Evolutionary conservation across 441 rosid genomes (phyloP).

Genomic region (Brassica balearica): DNA sequence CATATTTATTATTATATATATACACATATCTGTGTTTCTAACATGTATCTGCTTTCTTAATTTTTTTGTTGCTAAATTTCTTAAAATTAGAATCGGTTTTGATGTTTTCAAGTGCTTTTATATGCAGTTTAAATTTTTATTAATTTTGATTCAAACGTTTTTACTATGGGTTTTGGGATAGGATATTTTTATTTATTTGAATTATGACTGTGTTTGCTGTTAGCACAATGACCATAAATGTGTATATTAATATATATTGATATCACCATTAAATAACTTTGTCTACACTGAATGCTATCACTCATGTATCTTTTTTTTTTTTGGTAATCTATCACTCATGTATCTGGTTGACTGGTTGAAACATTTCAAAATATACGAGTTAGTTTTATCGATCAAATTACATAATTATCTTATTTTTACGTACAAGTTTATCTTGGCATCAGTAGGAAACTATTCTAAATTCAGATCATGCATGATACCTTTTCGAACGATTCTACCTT

Average conservation of each 20-base stretch:
- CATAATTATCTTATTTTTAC: background rate
- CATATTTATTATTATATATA: too few relatives aligned
- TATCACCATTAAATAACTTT: slow-evolving; percentile 20
- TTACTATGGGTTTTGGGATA: background rate
- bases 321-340: background rate
- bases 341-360: background rate
- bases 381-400: background rate
- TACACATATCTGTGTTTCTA: background rate
- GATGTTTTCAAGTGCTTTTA: background rate
- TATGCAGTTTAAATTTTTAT: background rate
- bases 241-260: background rate
- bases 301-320: background rate
- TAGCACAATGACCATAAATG: slow-evolving; percentile 14
- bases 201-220: slow-evolving; percentile 16
- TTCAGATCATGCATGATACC: too few relatives aligned
- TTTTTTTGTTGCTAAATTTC: background rate
- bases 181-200: slow-evolving; percentile 9
- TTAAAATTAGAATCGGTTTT: background rate
- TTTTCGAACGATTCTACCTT: too few relatives aligned
- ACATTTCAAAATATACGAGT: background rate
- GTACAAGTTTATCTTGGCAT: too few relatives aligned
- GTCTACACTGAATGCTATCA: slow-evolving; percentile 2
- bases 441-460: too few relatives aligned
- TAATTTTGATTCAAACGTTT: slow-evolving; percentile 7
- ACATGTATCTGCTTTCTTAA: background rate